Evolutionary conservation across 805 yeast genomes (phyloP).

Genomic region (Tetrapisispora iriomotensis): DNA sequence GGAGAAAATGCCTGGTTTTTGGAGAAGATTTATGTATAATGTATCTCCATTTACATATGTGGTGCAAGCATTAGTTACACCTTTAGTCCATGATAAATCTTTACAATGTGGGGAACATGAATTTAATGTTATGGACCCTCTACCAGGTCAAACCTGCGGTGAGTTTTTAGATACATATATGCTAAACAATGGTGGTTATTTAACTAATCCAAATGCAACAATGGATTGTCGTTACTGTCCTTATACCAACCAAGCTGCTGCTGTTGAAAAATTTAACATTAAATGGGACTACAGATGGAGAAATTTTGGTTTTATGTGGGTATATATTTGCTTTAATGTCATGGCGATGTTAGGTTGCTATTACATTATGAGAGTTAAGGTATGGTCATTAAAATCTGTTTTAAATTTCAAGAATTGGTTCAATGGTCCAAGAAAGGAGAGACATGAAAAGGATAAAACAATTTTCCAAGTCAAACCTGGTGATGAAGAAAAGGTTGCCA

Average conservation of each 20-base stretch:
- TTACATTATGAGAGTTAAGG: slow-evolving; percentile 33
- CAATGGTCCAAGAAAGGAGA: slow-evolving; percentile 34
- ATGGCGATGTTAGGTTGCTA: slow-evolving; percentile 32
- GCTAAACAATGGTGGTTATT: slow-evolving; percentile 34
- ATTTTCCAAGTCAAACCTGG: slow-evolving; percentile 33
- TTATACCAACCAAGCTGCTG: slow-evolving; percentile 46
- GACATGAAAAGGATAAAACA: slow-evolving; percentile 40
- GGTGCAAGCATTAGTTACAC: slow-evolving; percentile 34
- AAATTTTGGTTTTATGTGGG: slow-evolving; percentile 49
- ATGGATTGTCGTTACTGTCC: slow-evolving; percentile 52
- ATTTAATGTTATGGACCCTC: slow-evolving; percentile 33
- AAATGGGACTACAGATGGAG: slow-evolving; percentile 50
- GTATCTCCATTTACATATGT: slow-evolving; percentile 41
- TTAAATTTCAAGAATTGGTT: slow-evolving; percentile 34
- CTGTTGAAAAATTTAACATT: slow-evolving; percentile 37
- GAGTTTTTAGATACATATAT: slow-evolving; percentile 33
- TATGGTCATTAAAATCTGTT: slow-evolving; percentile 27
- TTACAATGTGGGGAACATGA: slow-evolving; percentile 33
- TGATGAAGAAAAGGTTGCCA: slow-evolving; percentile 29
- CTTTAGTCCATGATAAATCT: slow-evolving; percentile 32
- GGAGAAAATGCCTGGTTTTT: slow-evolving; percentile 37
- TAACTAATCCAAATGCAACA: slow-evolving; percentile 37
- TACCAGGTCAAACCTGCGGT: slow-evolving; percentile 42
- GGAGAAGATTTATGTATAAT: slow-evolving; percentile 38
- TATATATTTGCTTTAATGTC: slow-evolving; percentile 33